Conservation (phyloP, 371 early-diverging fungal genomes). For the Globomyces sp. region DNA sequence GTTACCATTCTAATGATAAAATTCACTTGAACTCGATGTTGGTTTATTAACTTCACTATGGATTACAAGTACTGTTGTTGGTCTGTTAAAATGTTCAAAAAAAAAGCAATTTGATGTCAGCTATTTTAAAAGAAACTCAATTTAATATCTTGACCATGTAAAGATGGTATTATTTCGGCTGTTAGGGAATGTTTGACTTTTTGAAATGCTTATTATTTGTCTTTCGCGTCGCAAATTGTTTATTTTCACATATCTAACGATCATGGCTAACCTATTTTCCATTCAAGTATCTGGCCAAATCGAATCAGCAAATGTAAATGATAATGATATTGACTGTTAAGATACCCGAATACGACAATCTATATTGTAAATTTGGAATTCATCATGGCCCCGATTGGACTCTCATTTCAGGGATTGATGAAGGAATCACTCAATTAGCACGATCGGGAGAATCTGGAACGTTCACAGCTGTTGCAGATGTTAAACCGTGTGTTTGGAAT, state of each 20-base stretch:
- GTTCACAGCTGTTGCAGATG: constrained; percentile 20
- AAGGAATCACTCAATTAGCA: constrained; percentile 53
- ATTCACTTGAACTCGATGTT: too few relatives aligned
- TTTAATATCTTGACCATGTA: too few relatives aligned
- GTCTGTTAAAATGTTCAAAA: too few relatives aligned
- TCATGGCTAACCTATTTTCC: constrained; percentile 36
- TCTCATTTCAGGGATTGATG: constrained; percentile 49
- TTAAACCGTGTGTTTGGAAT: constrained; percentile 50
- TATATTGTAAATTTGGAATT: constrained; percentile 55
- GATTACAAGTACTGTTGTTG: too few relatives aligned
- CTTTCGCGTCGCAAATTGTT: not conserved
- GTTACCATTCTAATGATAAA: too few relatives aligned
- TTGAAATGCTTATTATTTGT: too few relatives aligned
- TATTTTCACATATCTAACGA: not conserved
- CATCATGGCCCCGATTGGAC: constrained; percentile 53
- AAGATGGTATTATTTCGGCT: too few relatives aligned
- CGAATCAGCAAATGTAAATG: constrained; percentile 42
- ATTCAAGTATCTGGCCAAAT: constrained; percentile 45
- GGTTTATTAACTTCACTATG: too few relatives aligned
- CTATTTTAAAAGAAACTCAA: too few relatives aligned
- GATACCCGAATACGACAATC: constrained; percentile 47
- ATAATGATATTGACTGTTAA: constrained; percentile 11
- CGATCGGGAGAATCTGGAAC: constrained; percentile 22
- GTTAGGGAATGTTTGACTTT: too few relatives aligned
- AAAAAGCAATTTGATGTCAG: too few relatives aligned